Percentiles rank a stretch among this genome's conserved stretches.
phyloP scores from a whole-genome alignment of 805 yeast genomes.

The Lipomyces kockii region DNA sequence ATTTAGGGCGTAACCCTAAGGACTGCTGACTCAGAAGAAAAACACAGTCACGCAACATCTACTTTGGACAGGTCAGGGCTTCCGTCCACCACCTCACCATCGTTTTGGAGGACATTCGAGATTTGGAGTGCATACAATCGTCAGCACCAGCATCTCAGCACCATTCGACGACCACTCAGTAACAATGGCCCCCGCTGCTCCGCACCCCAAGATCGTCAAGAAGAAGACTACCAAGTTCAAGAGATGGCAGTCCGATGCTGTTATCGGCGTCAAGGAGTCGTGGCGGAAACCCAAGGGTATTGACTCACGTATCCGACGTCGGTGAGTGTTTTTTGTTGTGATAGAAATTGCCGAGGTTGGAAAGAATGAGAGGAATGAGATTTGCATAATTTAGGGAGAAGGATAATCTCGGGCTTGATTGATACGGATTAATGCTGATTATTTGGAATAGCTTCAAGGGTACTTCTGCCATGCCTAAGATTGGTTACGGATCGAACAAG shows the following conservation, averaged over 20 bases:
- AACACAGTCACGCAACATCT: too few relatives aligned
- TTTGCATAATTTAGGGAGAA: neutral
- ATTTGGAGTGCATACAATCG: neutral
- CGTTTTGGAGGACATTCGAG: too few relatives aligned
- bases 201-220: constrained; percentile 99
- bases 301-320: constrained; percentile 99
- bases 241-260: constrained; percentile 99
- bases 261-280: constrained; percentile 95
- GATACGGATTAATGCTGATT: constrained; percentile 46
- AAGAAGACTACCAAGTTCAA: constrained; percentile 98
- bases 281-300: constrained; percentile 99
- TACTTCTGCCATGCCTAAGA: constrained; percentile 97
- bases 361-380: neutral
- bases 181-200: constrained; percentile 90
- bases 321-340: constrained; percentile 35
- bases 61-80: too few relatives aligned
- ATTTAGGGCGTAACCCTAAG: too few relatives aligned
- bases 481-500: constrained; percentile 99
- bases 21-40: too few relatives aligned
- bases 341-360: neutral
- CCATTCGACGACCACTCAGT: constrained; percentile 1
- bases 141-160: neutral
- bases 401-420: neutral
- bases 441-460: constrained; percentile 77
- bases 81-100: too few relatives aligned